Base-by-base conservation (phyloP, 2,329 filamentous ascomycete species). In the Alternaria triticimaculans region DNA sequence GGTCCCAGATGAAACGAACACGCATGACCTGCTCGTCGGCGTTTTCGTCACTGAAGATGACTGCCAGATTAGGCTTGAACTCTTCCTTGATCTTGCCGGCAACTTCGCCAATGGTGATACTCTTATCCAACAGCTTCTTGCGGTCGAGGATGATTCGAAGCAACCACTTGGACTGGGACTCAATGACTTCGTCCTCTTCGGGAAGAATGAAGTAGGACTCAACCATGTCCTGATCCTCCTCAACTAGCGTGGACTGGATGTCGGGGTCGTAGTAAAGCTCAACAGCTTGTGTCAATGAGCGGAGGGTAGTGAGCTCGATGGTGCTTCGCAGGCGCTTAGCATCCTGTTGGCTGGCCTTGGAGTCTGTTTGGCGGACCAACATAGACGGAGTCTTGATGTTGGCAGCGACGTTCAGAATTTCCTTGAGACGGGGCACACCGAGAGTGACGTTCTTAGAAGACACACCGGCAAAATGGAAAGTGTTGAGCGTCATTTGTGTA, bases 381-480 rank as follows among this genome's bases (percentile, higher is more conserved):
- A 99, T 98, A 55, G 93, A 94, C 2, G 96, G 96, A 0, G 96
- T 99, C 86, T 98, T 99, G 85, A 99, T 97, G 82, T 98, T 96
- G 72, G 92, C 94, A 0, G 96, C 96, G 63, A 99, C 90, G 80
- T 99, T 99, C 62, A 99, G 87, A 89, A 99, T 99, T 84, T 99
- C 96, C 87, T 99, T 99, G 54, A 99, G 88, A 89, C 96, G 95
- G 46, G 96, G 96, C 46, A 99, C 96, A 93, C 96, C 96, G 53
- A 99, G 90, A 0, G 96, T 99, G 59, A 99, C 95, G 86, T 99
- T 99, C 90, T 99, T 99, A 23, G 95, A 97, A 41, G 96, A 97
- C 65, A 99, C 94, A 97, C 96, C 96, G 81, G 96, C 94, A 81
- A 99, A 99, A 86, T 99, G 96, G 91, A 99, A 99, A 23, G 96